Evolutionary conservation across 768 basidiomycete species (phyloP).

Genomic region (Scleroderma citrinum): DNA sequence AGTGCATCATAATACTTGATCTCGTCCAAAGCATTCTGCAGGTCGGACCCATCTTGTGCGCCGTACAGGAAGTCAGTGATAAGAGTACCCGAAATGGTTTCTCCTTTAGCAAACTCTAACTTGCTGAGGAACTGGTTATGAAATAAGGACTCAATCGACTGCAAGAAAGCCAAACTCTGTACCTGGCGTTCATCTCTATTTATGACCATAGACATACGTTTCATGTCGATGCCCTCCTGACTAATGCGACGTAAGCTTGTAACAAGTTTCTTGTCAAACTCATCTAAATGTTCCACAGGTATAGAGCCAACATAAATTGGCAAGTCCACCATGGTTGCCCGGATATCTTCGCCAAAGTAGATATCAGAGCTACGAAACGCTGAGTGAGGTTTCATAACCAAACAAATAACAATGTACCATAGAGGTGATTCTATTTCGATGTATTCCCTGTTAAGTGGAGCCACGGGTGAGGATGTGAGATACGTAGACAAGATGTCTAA

Average conservation of each 20-base stretch:
- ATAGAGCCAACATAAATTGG: slow-evolving; percentile 79
- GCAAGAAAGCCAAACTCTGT: slow-evolving; percentile 3
- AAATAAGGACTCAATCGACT: slow-evolving; percentile 1
- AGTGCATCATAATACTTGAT: slow-evolving; percentile 65
- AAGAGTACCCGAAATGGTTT: slow-evolving; percentile 67
- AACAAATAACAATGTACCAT: slow-evolving; percentile 46
- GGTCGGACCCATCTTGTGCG: slow-evolving; percentile 71
- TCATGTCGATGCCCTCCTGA: slow-evolving; percentile 80
- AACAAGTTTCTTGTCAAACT: slow-evolving; percentile 62
- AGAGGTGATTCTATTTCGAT: slow-evolving; percentile 87
- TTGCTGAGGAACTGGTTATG: slow-evolving; percentile 67
- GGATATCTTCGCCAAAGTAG: slow-evolving; percentile 72
- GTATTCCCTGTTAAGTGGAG: slow-evolving; percentile 85
- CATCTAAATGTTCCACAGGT: slow-evolving; percentile 71
- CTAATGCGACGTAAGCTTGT: slow-evolving; percentile 65
- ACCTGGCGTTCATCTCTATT: slow-evolving; percentile 86
- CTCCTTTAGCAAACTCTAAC: slow-evolving; percentile 78
- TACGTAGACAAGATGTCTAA: slow-evolving; percentile 84
- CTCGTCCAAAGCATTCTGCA: slow-evolving; percentile 70
- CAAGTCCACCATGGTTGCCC: slow-evolving; percentile 67
- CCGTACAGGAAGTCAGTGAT: slow-evolving; percentile 88
- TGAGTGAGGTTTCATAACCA: slow-evolving; percentile 9
- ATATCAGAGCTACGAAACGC: slow-evolving; percentile 62
- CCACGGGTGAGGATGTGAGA: slow-evolving; percentile 77
- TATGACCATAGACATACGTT: slow-evolving; percentile 81